Conservation (phyloP, 192 early-diverging fungal genomes). For the Rhizophlyctis rosea region DNA sequence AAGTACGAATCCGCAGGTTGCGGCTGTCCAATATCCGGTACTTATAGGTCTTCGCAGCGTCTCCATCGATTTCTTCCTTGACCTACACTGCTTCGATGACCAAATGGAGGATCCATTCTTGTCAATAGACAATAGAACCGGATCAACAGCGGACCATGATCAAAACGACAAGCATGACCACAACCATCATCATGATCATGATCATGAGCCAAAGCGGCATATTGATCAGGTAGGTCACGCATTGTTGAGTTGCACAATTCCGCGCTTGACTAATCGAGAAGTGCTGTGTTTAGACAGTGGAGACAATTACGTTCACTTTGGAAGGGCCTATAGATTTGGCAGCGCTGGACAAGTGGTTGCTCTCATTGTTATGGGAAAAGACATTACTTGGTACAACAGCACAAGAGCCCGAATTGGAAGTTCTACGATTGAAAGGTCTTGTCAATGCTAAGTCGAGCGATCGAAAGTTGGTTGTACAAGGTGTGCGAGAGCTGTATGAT, state of each 20-base stretch:
- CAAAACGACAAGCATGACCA: too few species aligned
- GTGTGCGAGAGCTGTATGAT: slow-evolving; percentile 67
- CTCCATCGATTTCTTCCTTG: slow-evolving; percentile 55
- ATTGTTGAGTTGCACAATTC: too few species aligned
- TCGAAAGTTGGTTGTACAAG: slow-evolving; percentile 52
- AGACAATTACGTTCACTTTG: slow-evolving; percentile 56
- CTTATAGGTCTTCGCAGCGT: slow-evolving; percentile 31
- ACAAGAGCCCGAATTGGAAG: slow-evolving; percentile 21
- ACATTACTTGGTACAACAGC: slow-evolving; percentile 16
- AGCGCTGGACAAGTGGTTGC: slow-evolving; percentile 74
- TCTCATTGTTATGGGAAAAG: slow-evolving; percentile 67
- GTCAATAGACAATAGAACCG: background rate
- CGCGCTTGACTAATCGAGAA: too few species aligned
- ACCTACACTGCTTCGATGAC: slow-evolving; percentile 61
- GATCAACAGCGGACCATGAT: background rate
- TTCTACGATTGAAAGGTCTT: slow-evolving; percentile 63
- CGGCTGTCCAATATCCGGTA: slow-evolving; percentile 14
- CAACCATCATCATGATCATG: too few species aligned
- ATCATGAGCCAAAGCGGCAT: slow-evolving; percentile 20
- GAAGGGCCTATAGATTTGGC: slow-evolving; percentile 45
- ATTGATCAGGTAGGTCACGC: slow-evolving; percentile 34
- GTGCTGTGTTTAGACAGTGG: slow-evolving; percentile 44
- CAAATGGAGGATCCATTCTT: slow-evolving; percentile 35
- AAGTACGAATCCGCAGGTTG: slow-evolving; percentile 16
- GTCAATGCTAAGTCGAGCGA: slow-evolving; percentile 36